Evolutionary conservation across 257 asterid genomes (phyloP), one percentile per base, ranked within the genome.

Genomic region (Solanum raphanifolium): DNA sequence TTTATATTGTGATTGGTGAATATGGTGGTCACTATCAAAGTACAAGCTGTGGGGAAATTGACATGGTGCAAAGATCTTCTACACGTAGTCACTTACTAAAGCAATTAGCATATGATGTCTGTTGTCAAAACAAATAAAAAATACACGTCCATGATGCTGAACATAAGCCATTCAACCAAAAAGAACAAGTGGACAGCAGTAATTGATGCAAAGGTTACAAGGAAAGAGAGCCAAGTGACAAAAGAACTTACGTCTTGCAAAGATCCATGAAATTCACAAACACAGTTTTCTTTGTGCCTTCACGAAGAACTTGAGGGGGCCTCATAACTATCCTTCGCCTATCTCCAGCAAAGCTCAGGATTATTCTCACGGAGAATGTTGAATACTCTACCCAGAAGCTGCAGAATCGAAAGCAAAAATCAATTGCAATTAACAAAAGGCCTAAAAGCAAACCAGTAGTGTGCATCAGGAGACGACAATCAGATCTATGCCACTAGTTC

Each of bases 291-390:
- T 97, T 97, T 46, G 99, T 97, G 87, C 98, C 99, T 89, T 95
- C 99, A 88, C 99, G 99, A 88, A 97, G 99, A 87, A 97, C 98
- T 89, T 97, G 99, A 79, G 99, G 99, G 41, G 99, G 98, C 89
- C 98, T 93, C 98, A 96, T 94, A 29, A 96, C 98, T 25, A 98
- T 96, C 86, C 99, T 94, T 27, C 98, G 98, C 91, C 99, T 92
- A 88, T 96, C 98, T 73, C 99, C 98, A 82, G 98, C 98, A 88
- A 88, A 96, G 98, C 90, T 96, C 99, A 1, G 99, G 98, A 86
- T 96, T 96, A 86, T 96, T 95, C 93, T 96, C 99, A 23, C 98
- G 97, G 32, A 96, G 98, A 85, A 94, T 94, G 90, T 95, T 94
- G 89, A 95, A 94, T 32, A 96, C 98, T 65, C 99, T 89, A 9